Percentiles rank a stretch among this genome's conserved stretches.
Evolutionary conservation across 192 early-diverging fungal species (phyloP).

Genomic region (Anaeromyces robustus): DNA sequence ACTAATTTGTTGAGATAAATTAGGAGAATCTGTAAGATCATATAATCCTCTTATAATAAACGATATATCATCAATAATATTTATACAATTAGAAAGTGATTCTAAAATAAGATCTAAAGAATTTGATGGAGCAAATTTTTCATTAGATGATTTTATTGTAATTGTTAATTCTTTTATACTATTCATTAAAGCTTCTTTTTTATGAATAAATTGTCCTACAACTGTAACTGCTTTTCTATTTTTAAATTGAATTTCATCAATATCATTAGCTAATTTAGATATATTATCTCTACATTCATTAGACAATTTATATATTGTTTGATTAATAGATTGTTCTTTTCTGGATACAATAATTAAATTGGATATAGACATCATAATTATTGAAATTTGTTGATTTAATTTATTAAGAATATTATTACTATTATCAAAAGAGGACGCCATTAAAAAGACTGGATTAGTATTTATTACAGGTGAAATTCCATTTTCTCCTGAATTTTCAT

Average conservation of each 20-base stretch:
- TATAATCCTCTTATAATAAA: background rate
- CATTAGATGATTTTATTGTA: background rate
- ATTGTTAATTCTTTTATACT: background rate
- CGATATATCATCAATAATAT: background rate
- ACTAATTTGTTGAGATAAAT: background rate
- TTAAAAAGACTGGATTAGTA: background rate
- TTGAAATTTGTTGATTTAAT: background rate
- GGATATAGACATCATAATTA: background rate
- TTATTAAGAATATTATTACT: background rate
- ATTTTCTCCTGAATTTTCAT: background rate
- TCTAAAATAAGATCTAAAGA: background rate
- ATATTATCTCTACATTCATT: background rate
- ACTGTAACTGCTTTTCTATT: background rate
- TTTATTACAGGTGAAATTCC: background rate
- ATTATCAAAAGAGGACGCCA: background rate
- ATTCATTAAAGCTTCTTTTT: background rate
- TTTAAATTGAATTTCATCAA: background rate
- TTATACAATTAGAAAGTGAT: background rate
- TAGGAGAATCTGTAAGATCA: background rate
- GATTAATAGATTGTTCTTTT: background rate
- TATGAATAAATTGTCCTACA: background rate
- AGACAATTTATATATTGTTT: background rate
- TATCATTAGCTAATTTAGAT: background rate
- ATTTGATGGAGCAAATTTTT: background rate
- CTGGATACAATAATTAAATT: background rate